phyloP scores from a whole-genome alignment of 129 eudicot genomes.

The Mikania micrantha region DNA sequence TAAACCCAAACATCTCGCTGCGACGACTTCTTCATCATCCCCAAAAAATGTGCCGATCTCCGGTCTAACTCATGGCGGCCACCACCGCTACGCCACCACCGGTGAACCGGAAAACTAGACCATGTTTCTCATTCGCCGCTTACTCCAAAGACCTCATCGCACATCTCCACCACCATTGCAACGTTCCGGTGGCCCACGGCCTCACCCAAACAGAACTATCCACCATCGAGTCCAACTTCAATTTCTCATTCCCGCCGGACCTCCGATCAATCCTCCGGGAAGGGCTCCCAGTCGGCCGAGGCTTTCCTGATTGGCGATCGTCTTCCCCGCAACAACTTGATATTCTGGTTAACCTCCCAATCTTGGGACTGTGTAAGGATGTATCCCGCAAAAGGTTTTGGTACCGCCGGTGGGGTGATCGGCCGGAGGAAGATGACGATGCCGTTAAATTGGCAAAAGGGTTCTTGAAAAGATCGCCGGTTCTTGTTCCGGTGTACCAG shows the following conservation, averaged over 20 bases:
- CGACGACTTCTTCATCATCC: slow-evolving; percentile 12
- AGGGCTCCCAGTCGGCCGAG: slow-evolving; percentile 78
- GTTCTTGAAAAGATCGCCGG: slow-evolving; percentile 41
- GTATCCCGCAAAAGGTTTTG: slow-evolving; percentile 39
- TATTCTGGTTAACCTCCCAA: slow-evolving; percentile 45
- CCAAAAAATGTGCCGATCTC: slow-evolving; percentile 17
- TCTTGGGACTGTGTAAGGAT: slow-evolving; percentile 48
- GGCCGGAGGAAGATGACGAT: slow-evolving; percentile 41
- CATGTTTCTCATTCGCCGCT: slow-evolving; percentile 87
- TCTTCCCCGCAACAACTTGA: slow-evolving; percentile 68
- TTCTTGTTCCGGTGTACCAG: slow-evolving; percentile 64
- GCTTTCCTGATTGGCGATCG: slow-evolving; percentile 89
- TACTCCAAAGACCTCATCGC: slow-evolving; percentile 65
- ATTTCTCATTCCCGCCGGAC: slow-evolving; percentile 79
- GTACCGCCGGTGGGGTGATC: slow-evolving; percentile 55
- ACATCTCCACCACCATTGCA: slow-evolving; percentile 39
- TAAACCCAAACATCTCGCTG: not conserved
- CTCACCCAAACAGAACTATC: slow-evolving; percentile 51
- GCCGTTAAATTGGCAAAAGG: slow-evolving; percentile 46
- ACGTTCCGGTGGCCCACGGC: slow-evolving; percentile 43
- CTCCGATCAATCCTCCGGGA: slow-evolving; percentile 71
- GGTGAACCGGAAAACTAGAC: slow-evolving; percentile 18
- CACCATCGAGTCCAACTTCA: slow-evolving; percentile 41
- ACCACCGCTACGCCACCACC: slow-evolving; percentile 9
- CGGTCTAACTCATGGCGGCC: slow-evolving; percentile 1